Conservation (phyloP, 2,329 filamentous ascomycete species). For the Fusarium burgessii region DNA sequence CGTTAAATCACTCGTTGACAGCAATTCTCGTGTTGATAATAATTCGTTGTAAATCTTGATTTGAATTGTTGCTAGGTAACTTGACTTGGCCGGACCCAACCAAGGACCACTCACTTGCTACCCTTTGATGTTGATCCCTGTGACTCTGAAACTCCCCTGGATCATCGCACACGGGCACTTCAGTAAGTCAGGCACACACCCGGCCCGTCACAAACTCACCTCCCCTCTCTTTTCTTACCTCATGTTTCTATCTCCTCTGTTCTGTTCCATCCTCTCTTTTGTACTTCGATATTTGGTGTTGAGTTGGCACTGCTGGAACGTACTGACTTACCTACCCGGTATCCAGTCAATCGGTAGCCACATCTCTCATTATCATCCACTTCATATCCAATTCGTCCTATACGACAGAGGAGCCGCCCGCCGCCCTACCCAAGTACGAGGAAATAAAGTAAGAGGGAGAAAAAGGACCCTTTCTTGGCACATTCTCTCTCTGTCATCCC, state of each 20-base stretch:
- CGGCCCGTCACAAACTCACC: slow-evolving; percentile 7
- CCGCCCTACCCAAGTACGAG: slow-evolving; percentile 13
- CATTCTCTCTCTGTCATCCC: slow-evolving; percentile 32
- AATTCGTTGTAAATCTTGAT: slow-evolving; percentile 12
- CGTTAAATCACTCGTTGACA: slow-evolving; percentile 11
- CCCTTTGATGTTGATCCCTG: slow-evolving; percentile 46
- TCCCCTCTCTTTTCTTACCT: slow-evolving; percentile 24
- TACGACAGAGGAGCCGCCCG: slow-evolving; percentile 5
- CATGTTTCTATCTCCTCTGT: slow-evolving; percentile 18
- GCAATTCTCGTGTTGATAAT: slow-evolving; percentile 14
- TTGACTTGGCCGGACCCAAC: slow-evolving; percentile 1
- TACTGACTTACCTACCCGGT: neutral
- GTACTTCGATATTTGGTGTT: neutral
- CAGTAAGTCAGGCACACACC: slow-evolving; percentile 18
- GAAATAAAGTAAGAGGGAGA: slow-evolving; percentile 18
- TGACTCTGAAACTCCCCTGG: slow-evolving; percentile 48
- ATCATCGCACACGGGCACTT: slow-evolving; percentile 29
- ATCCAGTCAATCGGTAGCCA: neutral
- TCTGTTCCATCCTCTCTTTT: slow-evolving; percentile 16
- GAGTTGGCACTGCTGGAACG: slow-evolving; percentile 14
- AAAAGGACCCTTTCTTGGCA: slow-evolving; percentile 39
- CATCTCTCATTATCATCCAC: neutral
- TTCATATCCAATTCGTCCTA: slow-evolving; percentile 3
- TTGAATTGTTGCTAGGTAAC: slow-evolving; percentile 20
- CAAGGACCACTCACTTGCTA: slow-evolving; percentile 25